phyloP scores from a whole-genome alignment of 768 basidiomycete genomes.

The Atractiella rhizophila region DNA sequence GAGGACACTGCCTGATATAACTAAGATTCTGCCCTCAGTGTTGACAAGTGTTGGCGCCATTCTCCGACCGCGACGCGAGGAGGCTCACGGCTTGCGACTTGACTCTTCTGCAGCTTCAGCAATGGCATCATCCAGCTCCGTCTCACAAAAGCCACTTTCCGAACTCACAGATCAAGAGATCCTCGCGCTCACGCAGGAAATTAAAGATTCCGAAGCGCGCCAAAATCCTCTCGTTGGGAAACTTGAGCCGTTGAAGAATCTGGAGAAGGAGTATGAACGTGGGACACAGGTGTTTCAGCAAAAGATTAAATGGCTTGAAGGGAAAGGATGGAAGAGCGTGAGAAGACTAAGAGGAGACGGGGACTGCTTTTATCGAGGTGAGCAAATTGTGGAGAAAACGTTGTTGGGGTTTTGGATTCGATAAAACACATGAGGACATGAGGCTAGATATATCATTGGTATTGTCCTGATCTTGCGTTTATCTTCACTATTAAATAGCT shows the following conservation, averaged over 20 bases:
- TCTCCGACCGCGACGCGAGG: too few species aligned
- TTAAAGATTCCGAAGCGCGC: slow-evolving; percentile 6
- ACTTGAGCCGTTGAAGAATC: slow-evolving; percentile 18
- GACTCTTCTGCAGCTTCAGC: too few species aligned
- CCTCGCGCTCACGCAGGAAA: slow-evolving; percentile 5
- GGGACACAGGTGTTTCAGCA: slow-evolving; percentile 28
- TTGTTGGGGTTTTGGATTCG: too few species aligned
- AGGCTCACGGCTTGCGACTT: too few species aligned
- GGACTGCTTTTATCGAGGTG: slow-evolving; percentile 73
- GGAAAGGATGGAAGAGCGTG: slow-evolving; percentile 38
- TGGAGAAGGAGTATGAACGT: slow-evolving; percentile 18
- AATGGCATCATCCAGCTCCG: too few species aligned
- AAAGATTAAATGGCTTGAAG: slow-evolving; percentile 47
- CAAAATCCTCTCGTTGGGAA: slow-evolving; percentile 20
- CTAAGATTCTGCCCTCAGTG: too few species aligned
- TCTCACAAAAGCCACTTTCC: neutral
- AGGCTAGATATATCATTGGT: too few species aligned
- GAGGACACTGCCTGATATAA: too few species aligned
- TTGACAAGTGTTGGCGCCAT: too few species aligned
- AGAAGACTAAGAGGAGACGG: slow-evolving; percentile 52
- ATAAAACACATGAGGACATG: too few species aligned
- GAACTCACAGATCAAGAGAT: slow-evolving; percentile 13
- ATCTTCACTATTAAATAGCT: neutral
- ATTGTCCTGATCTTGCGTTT: too few species aligned
- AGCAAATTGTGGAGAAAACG: too few species aligned